phyloP scores from a whole-genome alignment of 192 early-diverging fungal genomes.

The Entomortierella parvispora region DNA sequence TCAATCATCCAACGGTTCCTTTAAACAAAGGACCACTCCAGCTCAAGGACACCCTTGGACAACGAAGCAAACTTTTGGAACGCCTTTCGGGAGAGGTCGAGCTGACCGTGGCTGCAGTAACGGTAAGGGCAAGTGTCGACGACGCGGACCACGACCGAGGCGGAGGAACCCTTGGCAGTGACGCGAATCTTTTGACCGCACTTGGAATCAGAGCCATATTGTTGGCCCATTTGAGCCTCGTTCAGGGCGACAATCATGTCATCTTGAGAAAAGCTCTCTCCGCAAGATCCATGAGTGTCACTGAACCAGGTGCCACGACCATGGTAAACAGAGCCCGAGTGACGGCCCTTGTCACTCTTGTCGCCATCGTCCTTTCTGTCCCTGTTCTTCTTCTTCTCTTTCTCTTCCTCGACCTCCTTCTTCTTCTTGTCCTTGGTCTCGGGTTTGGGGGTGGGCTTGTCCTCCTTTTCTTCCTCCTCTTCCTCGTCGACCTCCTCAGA shows the following conservation, averaged over 20 bases:
- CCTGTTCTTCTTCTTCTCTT: background rate
- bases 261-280: conserved; percentile 7
- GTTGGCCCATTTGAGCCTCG: conserved; percentile 10
- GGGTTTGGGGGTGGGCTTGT: background rate
- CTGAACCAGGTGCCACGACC: conserved; percentile 29
- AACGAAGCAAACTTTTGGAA: conserved; percentile 13
- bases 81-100: conserved; percentile 10
- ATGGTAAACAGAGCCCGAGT: background rate
- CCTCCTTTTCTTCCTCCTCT: background rate
- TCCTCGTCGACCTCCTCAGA: background rate
- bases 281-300: conserved; percentile 13
- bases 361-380: background rate
- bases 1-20: background rate
- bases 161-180: conserved; percentile 1
- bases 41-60: conserved; percentile 11
- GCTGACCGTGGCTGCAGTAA: conserved; percentile 10
- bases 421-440: background rate
- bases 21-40: conserved; percentile 19
- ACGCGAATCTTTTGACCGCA: conserved; percentile 25
- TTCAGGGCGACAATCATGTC: conserved; percentile 19
- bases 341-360: background rate
- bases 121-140: conserved; percentile 23
- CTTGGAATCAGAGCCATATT: conserved; percentile 9
- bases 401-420: background rate
- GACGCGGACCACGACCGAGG: conserved; percentile 17